A percentile compares a stretch with the other conserved stretches of the same genome.
phyloP scores from a whole-genome alignment of 2,329 filamentous ascomycete genomes.

The Albophoma yamanashiensis region DNA sequence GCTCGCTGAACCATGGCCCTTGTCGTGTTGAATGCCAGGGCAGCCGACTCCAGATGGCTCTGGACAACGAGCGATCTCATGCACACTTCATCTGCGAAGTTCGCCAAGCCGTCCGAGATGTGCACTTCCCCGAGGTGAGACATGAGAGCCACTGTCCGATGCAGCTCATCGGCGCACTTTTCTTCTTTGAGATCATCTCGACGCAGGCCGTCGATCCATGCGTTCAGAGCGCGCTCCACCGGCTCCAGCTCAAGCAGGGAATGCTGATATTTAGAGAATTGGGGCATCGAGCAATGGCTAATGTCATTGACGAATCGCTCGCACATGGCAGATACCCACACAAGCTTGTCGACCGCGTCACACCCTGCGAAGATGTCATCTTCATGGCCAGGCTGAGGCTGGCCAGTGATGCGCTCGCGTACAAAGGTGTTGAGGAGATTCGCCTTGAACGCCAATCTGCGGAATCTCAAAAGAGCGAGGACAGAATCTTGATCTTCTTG shows the following conservation, averaged over 20 bases:
- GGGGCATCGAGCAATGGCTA: constrained; percentile 62
- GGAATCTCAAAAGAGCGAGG: constrained; percentile 80
- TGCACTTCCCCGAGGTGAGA: constrained; percentile 77
- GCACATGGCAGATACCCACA: constrained; percentile 75
- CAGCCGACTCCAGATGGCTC: constrained; percentile 70
- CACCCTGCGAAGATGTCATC: constrained; percentile 73
- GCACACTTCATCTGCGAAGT: constrained; percentile 68
- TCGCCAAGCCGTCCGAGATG: constrained; percentile 57
- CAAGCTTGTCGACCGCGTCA: constrained; percentile 74
- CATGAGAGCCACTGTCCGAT: constrained; percentile 76
- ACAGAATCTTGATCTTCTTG: constrained; percentile 74
- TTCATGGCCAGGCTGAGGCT: constrained; percentile 55
- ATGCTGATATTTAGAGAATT: constrained; percentile 69
- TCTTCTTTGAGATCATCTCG: constrained; percentile 79
- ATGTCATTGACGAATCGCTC: constrained; percentile 76
- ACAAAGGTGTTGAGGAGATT: constrained; percentile 67
- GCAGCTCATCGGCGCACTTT: constrained; percentile 70
- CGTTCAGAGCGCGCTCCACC: constrained; percentile 79
- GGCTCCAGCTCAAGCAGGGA: constrained; percentile 82
- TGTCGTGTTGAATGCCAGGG: constrained; percentile 52
- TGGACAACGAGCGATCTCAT: constrained; percentile 70
- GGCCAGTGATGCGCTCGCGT: constrained; percentile 63
- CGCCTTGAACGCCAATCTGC: constrained; percentile 80
- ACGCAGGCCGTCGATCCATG: constrained; percentile 76
- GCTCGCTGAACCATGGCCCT: constrained; percentile 58